Percentiles rank a stretch among this genome's conserved stretches.
Conservation (phyloP, 2,329 filamentous ascomycete genomes). For the Magnaporthales sp. region DNA sequence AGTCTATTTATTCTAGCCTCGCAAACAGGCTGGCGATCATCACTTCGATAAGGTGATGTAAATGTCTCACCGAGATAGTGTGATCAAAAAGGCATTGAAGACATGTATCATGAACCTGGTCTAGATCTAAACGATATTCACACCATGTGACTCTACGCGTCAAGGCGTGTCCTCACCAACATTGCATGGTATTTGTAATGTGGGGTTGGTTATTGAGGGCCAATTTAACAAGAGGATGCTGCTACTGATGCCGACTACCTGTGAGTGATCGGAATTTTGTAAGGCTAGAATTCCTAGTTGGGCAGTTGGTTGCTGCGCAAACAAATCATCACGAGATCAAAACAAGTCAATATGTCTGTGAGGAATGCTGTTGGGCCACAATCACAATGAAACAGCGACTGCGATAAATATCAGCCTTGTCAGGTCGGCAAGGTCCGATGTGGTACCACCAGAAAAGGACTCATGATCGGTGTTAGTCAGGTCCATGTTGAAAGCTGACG, state of each 20-base stretch:
- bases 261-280: background rate
- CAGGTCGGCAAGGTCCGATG: background rate
- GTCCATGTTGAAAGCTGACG: background rate
- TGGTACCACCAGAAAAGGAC: background rate
- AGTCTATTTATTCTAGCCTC: background rate
- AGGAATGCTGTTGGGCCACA: background rate
- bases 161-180: background rate
- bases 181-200: background rate
- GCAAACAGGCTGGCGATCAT: background rate
- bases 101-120: background rate
- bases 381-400: background rate
- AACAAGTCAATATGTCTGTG: background rate
- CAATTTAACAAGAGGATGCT: background rate
- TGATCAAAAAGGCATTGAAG: background rate
- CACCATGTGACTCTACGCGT: background rate
- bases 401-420: background rate
- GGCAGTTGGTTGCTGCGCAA: background rate
- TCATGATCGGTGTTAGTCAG: background rate
- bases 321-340: background rate
- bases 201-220: background rate
- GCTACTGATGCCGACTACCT: too few species aligned
- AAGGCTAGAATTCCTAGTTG: background rate
- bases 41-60: background rate
- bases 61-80: background rate
- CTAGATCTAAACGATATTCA: background rate